phyloP scores from a whole-genome alignment of 2,329 filamentous ascomycete genomes.

The Xylogone sp. region DNA sequence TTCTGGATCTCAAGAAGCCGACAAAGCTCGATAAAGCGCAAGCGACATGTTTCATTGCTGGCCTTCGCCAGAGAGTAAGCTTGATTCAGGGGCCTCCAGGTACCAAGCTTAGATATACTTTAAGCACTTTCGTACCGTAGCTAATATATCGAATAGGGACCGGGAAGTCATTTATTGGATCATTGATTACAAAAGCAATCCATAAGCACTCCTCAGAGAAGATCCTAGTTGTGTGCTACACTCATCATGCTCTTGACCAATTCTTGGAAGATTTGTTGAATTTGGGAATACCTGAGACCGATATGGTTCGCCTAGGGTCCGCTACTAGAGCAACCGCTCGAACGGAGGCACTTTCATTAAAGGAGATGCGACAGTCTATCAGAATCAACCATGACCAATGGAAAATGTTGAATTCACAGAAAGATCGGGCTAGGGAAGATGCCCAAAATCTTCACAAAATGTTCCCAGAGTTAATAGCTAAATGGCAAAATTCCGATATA shows the following conservation, averaged over 20 bases:
- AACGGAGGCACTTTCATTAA: conserved; percentile 39
- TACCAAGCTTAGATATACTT: conserved; percentile 3
- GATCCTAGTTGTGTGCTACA: conserved; percentile 64
- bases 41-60: conserved; percentile 48
- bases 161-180: conserved; percentile 72
- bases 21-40: conserved; percentile 51
- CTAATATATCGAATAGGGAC: conserved; percentile 46
- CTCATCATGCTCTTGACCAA: conserved; percentile 64
- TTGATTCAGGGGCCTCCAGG: conserved; percentile 70
- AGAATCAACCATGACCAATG: too few relatives aligned
- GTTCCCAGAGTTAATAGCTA: conserved; percentile 1
- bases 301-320: conserved; percentile 60
- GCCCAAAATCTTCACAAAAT: too few relatives aligned
- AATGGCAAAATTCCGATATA: conserved; percentile 22
- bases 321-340: conserved; percentile 42
- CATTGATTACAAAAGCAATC: conserved; percentile 55
- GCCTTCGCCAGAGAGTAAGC: conserved; percentile 49
- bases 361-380: too few relatives aligned
- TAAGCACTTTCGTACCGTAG: neutral
- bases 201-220: conserved; percentile 43
- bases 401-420: too few relatives aligned
- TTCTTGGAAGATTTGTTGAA: conserved; percentile 61
- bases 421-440: too few relatives aligned
- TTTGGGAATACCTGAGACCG: conserved; percentile 45
- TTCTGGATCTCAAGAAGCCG: conserved; percentile 25